Evolutionary conservation across 1,139 yeast genomes (phyloP), one percentile per base, ranked within the genome.

Genomic region (Pichia norvegensis): DNA sequence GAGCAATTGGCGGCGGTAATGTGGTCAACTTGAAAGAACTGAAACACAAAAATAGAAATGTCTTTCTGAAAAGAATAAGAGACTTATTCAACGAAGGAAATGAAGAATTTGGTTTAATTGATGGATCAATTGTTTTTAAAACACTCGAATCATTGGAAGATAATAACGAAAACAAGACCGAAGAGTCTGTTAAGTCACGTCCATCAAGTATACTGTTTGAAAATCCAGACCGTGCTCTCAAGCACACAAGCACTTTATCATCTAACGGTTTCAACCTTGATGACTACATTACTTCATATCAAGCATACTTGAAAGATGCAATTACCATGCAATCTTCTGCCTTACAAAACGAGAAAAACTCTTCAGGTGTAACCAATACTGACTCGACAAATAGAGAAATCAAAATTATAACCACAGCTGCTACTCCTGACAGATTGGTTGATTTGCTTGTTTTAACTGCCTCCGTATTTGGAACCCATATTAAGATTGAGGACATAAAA

Each of bases 401-500:
- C 9, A 31, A 31, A 8, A 53, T 54, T 23, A 40, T 45, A 6
- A 53, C 64, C 11, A 79, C 79, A 54, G 76, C 85, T 11, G 85
- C 82, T 2, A 72, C 79, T 7, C 60, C 80, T 45, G 82, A 79
- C 13, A 73, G 78, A 49, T 65, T 81, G 48, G 68, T 80, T 37
- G 87, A 81, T 59, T 67, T 81, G 23, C 61, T 81, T 44, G 85
- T 81, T 4, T 61, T 81, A 29, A 82, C 85, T 0, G 74, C 81
- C 2, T 71, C 76, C 36, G 74, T 78, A 21, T 80, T 81, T 57
- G 74, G 78, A 2, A 68, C 72, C 14, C 65, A 67, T 44, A 69
- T 76, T 10, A 64, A 66, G 29, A 62, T 67, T 17, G 64, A 62
- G 11, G 81, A 76, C 52, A 57, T 72, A 40, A 67, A 68, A 41